Percentiles rank a stretch among this genome's conserved stretches.
Conservation (phyloP, 1,284 basidiomycete genomes). For the Leccinum angustisporum region DNA sequence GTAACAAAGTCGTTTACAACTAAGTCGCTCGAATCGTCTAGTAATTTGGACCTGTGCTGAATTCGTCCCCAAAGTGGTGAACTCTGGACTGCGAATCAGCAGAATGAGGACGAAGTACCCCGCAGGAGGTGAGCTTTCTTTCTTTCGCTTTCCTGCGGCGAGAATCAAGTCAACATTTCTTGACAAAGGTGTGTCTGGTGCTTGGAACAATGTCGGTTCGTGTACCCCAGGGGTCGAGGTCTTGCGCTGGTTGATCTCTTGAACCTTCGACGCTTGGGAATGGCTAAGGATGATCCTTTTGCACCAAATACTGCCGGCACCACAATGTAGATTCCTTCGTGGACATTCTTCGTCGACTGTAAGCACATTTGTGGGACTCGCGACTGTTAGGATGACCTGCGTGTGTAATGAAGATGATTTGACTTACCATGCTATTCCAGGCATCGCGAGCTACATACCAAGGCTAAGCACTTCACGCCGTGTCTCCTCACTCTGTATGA, state of each 20-base stretch:
- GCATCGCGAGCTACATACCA: no score
- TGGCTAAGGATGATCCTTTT: neutral
- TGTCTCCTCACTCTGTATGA: no score
- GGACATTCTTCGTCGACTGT: no score
- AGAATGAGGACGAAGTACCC: neutral
- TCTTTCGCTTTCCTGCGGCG: neutral
- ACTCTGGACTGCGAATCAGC: neutral
- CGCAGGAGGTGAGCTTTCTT: neutral
- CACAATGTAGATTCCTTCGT: neutral
- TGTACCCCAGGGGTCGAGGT: neutral
- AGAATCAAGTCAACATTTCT: neutral
- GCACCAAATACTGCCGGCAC: neutral
- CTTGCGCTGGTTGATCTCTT: neutral
- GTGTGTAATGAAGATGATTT: no score
- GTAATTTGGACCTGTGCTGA: neutral
- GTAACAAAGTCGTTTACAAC: neutral
- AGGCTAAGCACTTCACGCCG: no score
- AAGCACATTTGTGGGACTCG: no score
- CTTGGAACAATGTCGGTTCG: neutral
- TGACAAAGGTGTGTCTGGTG: neutral
- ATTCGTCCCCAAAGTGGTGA: neutral
- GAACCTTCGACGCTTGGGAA: neutral
- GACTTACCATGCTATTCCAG: no score
- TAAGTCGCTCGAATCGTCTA: neutral
- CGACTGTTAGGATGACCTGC: no score